Conservation (phyloP, 2,329 filamentous ascomycete species). For the Tolypocladium cylindrosporum region DNA sequence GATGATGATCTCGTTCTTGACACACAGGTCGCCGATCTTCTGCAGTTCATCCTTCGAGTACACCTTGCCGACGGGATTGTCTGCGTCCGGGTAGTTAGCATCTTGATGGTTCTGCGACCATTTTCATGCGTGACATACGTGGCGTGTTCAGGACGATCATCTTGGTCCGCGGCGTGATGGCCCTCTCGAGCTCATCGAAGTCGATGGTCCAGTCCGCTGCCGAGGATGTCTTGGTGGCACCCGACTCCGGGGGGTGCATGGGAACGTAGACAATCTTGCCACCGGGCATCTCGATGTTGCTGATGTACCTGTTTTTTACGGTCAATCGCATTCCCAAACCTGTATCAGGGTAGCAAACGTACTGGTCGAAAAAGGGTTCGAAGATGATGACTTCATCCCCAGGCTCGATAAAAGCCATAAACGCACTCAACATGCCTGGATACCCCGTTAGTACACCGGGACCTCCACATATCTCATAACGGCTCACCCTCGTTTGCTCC, state of each 20-base stretch:
- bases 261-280: conserved; percentile 93
- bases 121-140: conserved; percentile 21
- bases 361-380: conserved; percentile 98
- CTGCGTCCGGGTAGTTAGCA: conserved; percentile 20
- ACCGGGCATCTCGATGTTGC: conserved; percentile 97
- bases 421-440: conserved; percentile 76
- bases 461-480: conserved; percentile 18
- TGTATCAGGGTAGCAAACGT: conserved; percentile 1
- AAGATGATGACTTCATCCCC: conserved; percentile 97
- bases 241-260: conserved; percentile 78
- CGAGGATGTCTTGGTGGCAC: conserved; percentile 68
- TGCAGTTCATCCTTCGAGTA: conserved; percentile 77
- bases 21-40: conserved; percentile 76
- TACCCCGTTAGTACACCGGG: neutral
- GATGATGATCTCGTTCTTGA: conserved; percentile 90
- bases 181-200: conserved; percentile 68
- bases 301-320: conserved; percentile 49
- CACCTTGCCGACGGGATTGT: conserved; percentile 96
- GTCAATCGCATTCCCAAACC: neutral
- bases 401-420: conserved; percentile 93
- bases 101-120: neutral
- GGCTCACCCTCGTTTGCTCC: conserved; percentile 63
- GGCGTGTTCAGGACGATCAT: conserved; percentile 91
- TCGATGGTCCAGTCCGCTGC: conserved; percentile 84
- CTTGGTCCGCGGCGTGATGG: conserved; percentile 78